These are phyloP conservation scores for Noccaea bulbosa DNA, from an alignment of 345 rosid species.

Conservation along the genomic window DNA sequence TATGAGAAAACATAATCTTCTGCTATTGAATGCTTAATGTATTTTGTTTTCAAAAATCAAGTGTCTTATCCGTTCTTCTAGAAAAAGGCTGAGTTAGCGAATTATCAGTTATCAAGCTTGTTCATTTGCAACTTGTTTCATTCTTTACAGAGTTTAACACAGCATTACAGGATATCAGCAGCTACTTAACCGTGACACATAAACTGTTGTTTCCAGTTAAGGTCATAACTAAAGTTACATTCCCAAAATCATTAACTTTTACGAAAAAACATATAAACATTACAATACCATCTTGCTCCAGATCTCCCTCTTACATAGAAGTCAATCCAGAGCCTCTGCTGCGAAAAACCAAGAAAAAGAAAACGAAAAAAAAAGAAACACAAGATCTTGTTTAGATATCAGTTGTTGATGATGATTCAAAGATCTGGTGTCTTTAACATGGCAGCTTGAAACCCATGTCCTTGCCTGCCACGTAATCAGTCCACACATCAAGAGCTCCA, in stretches of 20 bases:
- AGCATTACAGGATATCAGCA: conserved; percentile 19
- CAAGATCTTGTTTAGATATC: not conserved
- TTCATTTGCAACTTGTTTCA: not conserved
- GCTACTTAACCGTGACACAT: conserved; percentile 19
- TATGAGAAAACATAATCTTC: conserved; percentile 24
- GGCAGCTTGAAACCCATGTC: conserved; percentile 78
- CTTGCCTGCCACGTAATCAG: conserved; percentile 61
- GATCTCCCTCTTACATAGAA: conserved; percentile 30
- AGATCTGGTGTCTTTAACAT: conserved; percentile 47
- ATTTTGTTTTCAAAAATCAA: not conserved
- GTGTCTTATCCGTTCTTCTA: not conserved
- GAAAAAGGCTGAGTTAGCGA: too few species aligned
- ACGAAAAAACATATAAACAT: conserved; percentile 32
- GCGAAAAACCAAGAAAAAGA: conserved; percentile 8
- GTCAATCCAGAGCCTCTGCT: conserved; percentile 13
- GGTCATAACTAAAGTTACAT: conserved; percentile 39
- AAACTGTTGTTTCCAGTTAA: conserved; percentile 27
- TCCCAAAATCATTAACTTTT: conserved; percentile 12
- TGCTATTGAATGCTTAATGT: conserved; percentile 5
- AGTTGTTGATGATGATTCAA: not conserved
- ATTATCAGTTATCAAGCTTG: not conserved
- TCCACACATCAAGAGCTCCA: conserved; percentile 72
- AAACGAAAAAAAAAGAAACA: not conserved
- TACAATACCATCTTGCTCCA: conserved; percentile 22
- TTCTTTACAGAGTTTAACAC: not conserved